Evolutionary conservation across 2,329 filamentous ascomycete species (phyloP).

Genomic region (Talaromyces sp.): DNA sequence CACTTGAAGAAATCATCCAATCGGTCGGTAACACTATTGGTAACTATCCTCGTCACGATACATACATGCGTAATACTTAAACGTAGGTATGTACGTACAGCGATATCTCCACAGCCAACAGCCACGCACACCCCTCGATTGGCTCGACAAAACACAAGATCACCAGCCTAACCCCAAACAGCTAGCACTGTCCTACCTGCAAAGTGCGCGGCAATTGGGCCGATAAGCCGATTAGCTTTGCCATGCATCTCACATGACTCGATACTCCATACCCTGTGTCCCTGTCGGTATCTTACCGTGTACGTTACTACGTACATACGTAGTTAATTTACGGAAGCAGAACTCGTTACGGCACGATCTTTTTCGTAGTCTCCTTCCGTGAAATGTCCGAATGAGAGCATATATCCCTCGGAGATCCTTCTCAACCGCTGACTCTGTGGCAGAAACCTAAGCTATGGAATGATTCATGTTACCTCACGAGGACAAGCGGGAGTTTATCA

Average conservation of each 20-base stretch:
- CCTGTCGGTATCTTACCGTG: background rate
- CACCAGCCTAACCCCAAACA: background rate
- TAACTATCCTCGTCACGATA: background rate
- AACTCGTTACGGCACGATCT: background rate
- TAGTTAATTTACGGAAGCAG: background rate
- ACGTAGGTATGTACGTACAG: background rate
- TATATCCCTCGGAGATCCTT: background rate
- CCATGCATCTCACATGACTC: conserved; percentile 7
- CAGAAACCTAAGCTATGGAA: background rate
- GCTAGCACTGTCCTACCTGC: background rate
- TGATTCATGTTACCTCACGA: background rate
- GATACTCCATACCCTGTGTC: background rate
- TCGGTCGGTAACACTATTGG: background rate
- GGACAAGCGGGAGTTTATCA: background rate
- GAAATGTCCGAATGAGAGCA: background rate
- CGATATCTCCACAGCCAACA: background rate
- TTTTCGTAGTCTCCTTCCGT: too few species aligned
- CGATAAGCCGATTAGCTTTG: conserved; percentile 6
- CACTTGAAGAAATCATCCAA: background rate
- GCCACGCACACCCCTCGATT: background rate
- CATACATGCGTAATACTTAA: background rate
- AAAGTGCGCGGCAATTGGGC: background rate
- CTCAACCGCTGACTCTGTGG: background rate
- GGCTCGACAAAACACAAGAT: background rate
- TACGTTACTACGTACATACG: background rate